Conservation (phyloP, 208 protist genomes). For the Crithidia fasciculata region DNA sequence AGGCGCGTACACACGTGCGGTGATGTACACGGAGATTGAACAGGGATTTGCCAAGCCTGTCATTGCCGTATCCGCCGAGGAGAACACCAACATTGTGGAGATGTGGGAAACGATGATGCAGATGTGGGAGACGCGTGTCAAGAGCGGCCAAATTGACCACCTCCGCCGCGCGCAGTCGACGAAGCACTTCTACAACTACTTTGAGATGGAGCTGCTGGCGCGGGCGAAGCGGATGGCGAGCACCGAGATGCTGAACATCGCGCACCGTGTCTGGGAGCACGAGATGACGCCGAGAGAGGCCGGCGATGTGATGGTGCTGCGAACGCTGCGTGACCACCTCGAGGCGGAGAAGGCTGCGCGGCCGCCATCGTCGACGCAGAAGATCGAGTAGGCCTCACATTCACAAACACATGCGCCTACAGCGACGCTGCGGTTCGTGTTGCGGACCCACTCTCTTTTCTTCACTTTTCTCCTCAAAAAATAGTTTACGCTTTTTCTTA, state of each 20-base stretch:
- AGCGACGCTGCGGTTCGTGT: not conserved
- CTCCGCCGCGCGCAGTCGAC: conserved; percentile 41
- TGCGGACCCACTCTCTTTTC: no score
- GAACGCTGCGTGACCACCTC: conserved; percentile 32
- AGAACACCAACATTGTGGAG: conserved; percentile 38
- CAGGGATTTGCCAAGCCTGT: conserved; percentile 59
- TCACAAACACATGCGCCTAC: not conserved
- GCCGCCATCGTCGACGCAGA: not conserved
- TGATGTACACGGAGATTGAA: conserved; percentile 58
- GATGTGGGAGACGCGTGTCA: conserved; percentile 39
- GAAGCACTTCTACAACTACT: conserved; percentile 65
- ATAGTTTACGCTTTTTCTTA: not conserved
- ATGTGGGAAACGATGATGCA: conserved; percentile 46
- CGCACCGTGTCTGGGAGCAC: conserved; percentile 39
- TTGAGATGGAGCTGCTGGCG: conserved; percentile 53
- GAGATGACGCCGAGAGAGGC: conserved; percentile 50
- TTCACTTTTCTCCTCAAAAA: not conserved
- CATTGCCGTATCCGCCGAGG: conserved; percentile 47
- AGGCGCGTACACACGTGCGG: conserved; percentile 49
- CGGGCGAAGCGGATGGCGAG: conserved; percentile 42
- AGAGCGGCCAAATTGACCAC: conserved; percentile 40
- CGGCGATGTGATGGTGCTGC: conserved; percentile 40
- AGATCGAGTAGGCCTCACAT: not conserved
- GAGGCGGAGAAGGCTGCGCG: not conserved
- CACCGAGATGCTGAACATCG: conserved; percentile 34